Evolutionary conservation across 2,329 filamentous ascomycete species (phyloP), one percentile per base, ranked within the genome.

Genomic region (Venturia carpophila): DNA sequence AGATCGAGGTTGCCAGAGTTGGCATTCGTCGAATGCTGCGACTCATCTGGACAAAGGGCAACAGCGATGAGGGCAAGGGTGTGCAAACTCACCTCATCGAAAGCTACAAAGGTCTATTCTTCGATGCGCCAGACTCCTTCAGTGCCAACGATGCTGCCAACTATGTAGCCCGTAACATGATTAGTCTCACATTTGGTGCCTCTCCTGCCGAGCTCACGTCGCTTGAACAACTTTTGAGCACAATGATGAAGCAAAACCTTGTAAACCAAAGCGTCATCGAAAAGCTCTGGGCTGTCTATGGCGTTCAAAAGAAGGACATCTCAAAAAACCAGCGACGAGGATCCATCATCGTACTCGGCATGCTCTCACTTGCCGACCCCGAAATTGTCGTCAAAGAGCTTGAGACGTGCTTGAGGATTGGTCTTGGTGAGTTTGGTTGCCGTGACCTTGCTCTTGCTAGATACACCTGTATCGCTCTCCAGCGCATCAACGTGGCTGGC

Each of bases 11-110:
- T 69, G 92, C 95, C 73, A 92, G 96, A 75, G 79, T 88, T 47
- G 94, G 95, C 66, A 97, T 99, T 72, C 86, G 93, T 66, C 88
- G 92, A 66, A 99, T 99, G 94, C 82, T 99, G 68, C 88, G 93
- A 64, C 82, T 99, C 24, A 99, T 99, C 75, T 99, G 94, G 94
- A 99, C 94, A 68, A 99, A 99, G 78, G 93, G 94, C 70, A 99
- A 97, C 77, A 97, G 92, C 71, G 94, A 99, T 72, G 95, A 99
- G 80, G 94, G 95, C 71, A 99, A 97, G 78, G 94, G 94, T 65
- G 92, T 99, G 1, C 95, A 99, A 74, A 90, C 90, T 1, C 94
- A 99, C 76, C 82, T 99, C 39, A 96, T 99, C 69, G 94, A 99
- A 70, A 96, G 91, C 75, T 99, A 99, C 80, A 94, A 90, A 73